phyloP scores from a whole-genome alignment of 2,329 filamentous ascomycete species.

The Colletotrichum euphorbiae region DNA sequence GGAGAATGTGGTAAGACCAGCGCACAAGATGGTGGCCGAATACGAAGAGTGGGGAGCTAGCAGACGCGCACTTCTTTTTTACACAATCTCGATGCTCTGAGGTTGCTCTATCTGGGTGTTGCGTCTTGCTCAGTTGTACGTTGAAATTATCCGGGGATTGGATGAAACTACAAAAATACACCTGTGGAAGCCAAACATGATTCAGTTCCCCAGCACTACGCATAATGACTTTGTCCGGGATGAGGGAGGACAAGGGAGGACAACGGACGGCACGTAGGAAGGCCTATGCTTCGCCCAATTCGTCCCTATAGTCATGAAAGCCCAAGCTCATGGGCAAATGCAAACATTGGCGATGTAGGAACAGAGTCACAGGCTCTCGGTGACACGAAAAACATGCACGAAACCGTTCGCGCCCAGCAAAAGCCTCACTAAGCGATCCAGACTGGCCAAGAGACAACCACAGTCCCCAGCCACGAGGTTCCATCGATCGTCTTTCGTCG shows the following conservation, averaged over 20 bases:
- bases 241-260: background rate
- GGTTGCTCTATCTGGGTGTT: background rate
- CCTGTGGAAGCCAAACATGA: slow-evolving; percentile 28
- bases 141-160: background rate
- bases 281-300: background rate
- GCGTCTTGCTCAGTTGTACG: background rate
- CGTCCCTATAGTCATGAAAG: no score
- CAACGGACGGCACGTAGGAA: background rate
- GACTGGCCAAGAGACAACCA: background rate
- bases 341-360: background rate
- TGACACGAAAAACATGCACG: slow-evolving; percentile 24
- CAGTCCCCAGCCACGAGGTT: slow-evolving; percentile 22
- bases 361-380: background rate
- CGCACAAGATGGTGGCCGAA: background rate
- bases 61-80: background rate
- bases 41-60: background rate
- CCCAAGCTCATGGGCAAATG: no score
- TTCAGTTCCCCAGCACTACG: slow-evolving; percentile 14
- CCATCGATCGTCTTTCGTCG: slow-evolving; percentile 3
- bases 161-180: slow-evolving; percentile 19
- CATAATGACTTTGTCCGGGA: background rate
- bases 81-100: background rate
- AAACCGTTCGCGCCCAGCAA: slow-evolving; percentile 11
- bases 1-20: background rate
- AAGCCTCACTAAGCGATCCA: background rate